Evolutionary conservation across 2,329 filamentous ascomycete genomes (phyloP).

Genomic region (Acephala macrosclerotiorum): DNA sequence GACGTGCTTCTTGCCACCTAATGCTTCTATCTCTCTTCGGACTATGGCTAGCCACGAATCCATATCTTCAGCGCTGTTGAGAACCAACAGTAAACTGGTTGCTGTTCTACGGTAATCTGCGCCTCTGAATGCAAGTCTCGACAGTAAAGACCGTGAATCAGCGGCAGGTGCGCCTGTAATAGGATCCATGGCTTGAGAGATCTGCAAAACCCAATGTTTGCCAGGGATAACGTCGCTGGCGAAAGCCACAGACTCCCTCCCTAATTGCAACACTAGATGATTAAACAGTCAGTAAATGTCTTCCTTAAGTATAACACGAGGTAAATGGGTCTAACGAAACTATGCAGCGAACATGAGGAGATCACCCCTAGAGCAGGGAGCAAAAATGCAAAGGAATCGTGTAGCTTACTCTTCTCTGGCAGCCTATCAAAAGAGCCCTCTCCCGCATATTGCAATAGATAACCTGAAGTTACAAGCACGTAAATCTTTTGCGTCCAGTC

Average conservation of each 20-base stretch:
- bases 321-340: constrained; percentile 63
- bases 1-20: constrained; percentile 70
- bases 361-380: not conserved
- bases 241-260: constrained; percentile 78
- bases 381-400: not conserved
- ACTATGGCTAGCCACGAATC: constrained; percentile 76
- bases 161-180: constrained; percentile 46
- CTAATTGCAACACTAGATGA: constrained; percentile 63
- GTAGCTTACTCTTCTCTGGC: constrained; percentile 67
- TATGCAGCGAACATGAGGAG: not conserved
- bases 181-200: constrained; percentile 70
- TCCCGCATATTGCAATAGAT: constrained; percentile 76
- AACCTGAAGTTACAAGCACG: constrained; percentile 72
- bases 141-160: constrained; percentile 68
- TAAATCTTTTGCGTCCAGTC: constrained; percentile 78
- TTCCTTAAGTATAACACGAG: not conserved
- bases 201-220: constrained; percentile 80
- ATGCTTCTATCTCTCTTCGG: constrained; percentile 72
- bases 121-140: constrained; percentile 67
- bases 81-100: constrained; percentile 74
- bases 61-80: constrained; percentile 77
- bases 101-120: constrained; percentile 61
- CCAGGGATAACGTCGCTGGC: constrained; percentile 82
- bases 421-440: constrained; percentile 74
- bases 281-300: constrained; percentile 5